Conservation (phyloP, 495 filamentous ascomycete genomes). For the Aspergillus coremiiformis region DNA sequence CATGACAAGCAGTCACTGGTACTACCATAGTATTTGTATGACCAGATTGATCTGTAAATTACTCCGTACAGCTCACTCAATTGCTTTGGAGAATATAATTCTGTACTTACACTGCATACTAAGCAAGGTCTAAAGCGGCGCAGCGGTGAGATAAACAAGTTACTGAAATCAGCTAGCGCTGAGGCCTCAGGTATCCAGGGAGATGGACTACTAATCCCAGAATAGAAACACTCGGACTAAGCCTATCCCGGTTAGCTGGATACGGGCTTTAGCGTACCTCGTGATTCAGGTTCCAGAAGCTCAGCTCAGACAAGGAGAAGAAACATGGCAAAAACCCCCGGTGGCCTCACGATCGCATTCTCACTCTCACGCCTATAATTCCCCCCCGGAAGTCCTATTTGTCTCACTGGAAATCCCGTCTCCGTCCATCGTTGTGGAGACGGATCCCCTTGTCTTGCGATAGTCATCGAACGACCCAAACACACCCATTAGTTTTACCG, state of each 20-base stretch:
- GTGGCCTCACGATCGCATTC: not conserved
- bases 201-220: constrained; percentile 9
- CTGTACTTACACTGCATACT: too few species aligned
- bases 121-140: too few species aligned
- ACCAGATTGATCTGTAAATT: not conserved
- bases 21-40: too few species aligned
- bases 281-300: constrained; percentile 13
- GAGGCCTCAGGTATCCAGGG: not conserved
- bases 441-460: constrained; percentile 13
- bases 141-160: constrained; percentile 14
- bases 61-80: not conserved
- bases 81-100: not conserved
- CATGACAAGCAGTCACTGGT: too few species aligned
- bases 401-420: constrained; percentile 2
- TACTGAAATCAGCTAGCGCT: constrained; percentile 7
- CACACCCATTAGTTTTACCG: not conserved
- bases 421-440: constrained; percentile 18
- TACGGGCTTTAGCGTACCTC: constrained; percentile 11
- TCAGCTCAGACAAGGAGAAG: not conserved
- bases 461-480: constrained; percentile 4
- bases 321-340: constrained; percentile 4
- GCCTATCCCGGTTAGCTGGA: constrained; percentile 3
- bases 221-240: constrained; percentile 1
- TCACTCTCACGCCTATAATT: not conserved
- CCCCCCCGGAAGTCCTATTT: constrained; percentile 3